Evolutionary conservation across 441 rosid genomes (phyloP).

Genomic region (Biscutella laevigata): DNA sequence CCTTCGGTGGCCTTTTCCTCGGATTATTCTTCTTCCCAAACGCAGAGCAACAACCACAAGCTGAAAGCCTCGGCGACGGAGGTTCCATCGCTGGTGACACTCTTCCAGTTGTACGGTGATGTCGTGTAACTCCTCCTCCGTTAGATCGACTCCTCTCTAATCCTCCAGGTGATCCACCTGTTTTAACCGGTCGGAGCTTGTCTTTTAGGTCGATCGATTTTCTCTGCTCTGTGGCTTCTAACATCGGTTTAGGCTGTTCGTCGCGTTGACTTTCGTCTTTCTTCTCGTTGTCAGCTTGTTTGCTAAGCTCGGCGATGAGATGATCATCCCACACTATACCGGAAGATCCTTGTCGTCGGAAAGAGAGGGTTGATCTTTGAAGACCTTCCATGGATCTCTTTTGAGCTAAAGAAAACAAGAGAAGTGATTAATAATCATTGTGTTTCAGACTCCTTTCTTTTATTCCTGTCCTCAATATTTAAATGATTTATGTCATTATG

Average conservation of each 20-base stretch:
- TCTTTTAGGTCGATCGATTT: constrained; percentile 31
- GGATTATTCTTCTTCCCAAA: constrained; percentile 40
- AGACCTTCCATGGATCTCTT: constrained; percentile 32
- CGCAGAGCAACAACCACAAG: constrained; percentile 75
- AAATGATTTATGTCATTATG: constrained; percentile 23
- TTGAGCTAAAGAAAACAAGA: constrained; percentile 26
- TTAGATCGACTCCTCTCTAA: constrained; percentile 68
- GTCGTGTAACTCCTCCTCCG: constrained; percentile 47
- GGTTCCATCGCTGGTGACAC: constrained; percentile 82
- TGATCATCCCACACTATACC: constrained; percentile 65
- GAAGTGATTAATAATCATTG: constrained; percentile 26
- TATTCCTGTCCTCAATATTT: constrained; percentile 46
- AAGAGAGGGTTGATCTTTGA: constrained; percentile 52
- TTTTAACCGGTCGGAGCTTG: constrained; percentile 30
- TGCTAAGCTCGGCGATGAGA: constrained; percentile 45
- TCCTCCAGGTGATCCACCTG: constrained; percentile 22
- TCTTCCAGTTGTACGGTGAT: constrained; percentile 52
- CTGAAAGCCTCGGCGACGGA: constrained; percentile 74
- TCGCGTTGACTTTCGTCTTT: constrained; percentile 24
- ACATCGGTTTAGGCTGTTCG: constrained; percentile 17
- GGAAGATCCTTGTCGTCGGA: constrained; percentile 60
- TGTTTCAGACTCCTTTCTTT: constrained; percentile 12
- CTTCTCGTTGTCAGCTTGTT: constrained; percentile 14
- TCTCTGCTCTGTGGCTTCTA: constrained; percentile 20
- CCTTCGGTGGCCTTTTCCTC: constrained; percentile 45